Base-by-base conservation (phyloP, 2,329 filamentous ascomycete species). In the Ustilaginoidea virens region DNA sequence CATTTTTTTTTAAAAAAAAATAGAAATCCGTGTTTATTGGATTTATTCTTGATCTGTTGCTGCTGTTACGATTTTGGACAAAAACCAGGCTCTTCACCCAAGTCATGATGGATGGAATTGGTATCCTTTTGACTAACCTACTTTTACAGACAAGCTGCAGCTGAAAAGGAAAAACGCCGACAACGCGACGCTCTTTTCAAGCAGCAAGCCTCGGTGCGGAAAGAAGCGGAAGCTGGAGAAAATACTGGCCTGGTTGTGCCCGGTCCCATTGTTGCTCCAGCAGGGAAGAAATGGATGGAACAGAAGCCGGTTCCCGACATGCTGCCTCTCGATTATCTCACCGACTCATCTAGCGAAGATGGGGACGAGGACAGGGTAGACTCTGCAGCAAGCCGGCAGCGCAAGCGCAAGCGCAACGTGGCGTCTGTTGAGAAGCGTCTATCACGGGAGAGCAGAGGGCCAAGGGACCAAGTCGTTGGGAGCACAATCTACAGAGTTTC, bases 151-250 rank as follows among this genome's bases (percentile, higher is more conserved):
- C 56, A 65, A 52, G 58, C 57, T 4, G 60, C 61, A 8, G 53
- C 52, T 5, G 50, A 62, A 36, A 72, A 67, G 48, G 56, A 58
- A 30, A 72, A 68, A 49, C 63, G 68, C 20, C 62, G 68, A 42
- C 58, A 66, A 45, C 59, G 62, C 31, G 65, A 70, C 42, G 52
- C 54, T 14, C 53, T 61, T 15, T 56, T 71, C 42, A 69, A 68
- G 45, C 52, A 64, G 43, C 43, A 45, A 39, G 35, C 43, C 13
- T 41, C 39, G 13, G 40, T 43, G 18, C 37, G n/a, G n/a, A 41
- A 7, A 36, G 32, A 31, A 5, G 21, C 12, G n/a, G n/a, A n/a
- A n/a, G n/a, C n/a, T n/a, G n/a, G n/a, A n/a, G n/a, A n/a, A n/a
- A n/a, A n/a, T n/a, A n/a, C n/a, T n/a, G n/a, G n/a, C n/a, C n/a